A percentile compares a stretch with the other conserved stretches of the same genome.
Conservation (phyloP, 2,329 filamentous ascomycete species). For the Neonectria magnoliae region DNA sequence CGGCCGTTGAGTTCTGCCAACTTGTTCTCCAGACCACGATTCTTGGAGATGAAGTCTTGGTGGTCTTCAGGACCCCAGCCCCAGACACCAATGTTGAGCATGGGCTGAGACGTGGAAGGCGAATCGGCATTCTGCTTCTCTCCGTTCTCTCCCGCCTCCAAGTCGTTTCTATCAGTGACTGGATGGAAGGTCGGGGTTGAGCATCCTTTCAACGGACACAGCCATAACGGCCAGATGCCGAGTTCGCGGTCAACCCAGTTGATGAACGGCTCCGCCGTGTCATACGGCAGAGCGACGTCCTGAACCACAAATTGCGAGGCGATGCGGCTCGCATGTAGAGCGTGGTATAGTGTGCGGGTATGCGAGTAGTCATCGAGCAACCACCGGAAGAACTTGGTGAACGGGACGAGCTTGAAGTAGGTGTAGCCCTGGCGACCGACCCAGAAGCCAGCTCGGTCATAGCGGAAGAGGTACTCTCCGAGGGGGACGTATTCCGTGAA, state of each 20-base stretch:
- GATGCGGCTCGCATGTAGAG: constrained; percentile 67
- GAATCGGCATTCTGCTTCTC: not conserved
- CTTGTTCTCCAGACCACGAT: constrained; percentile 72
- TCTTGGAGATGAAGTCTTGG: constrained; percentile 68
- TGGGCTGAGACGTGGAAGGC: constrained; percentile 33
- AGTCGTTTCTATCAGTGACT: accelerated
- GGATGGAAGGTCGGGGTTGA: constrained; percentile 40
- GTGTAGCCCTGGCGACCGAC: constrained; percentile 67
- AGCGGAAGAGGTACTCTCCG: constrained; percentile 66
- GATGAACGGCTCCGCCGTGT: constrained; percentile 49
- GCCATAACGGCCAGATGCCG: constrained; percentile 44
- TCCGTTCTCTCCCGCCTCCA: too few species aligned
- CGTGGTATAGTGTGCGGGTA: constrained; percentile 70
- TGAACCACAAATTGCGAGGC: constrained; percentile 69
- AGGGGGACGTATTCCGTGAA: constrained; percentile 39
- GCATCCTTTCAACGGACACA: constrained; percentile 38
- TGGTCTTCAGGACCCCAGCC: constrained; percentile 69
- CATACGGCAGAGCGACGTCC: constrained; percentile 68
- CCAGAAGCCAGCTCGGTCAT: constrained; percentile 75
- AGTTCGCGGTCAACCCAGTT: constrained; percentile 42
- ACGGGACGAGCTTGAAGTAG: constrained; percentile 60
- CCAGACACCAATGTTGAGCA: constrained; percentile 76
- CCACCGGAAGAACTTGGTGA: constrained; percentile 67
- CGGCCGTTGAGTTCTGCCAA: constrained; percentile 73
- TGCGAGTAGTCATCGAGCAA: constrained; percentile 69